Percentiles rank a stretch among this genome's conserved stretches.
phyloP scores from a whole-genome alignment of 495 filamentous ascomycete species.

The Polyplosphaeria fusca region DNA sequence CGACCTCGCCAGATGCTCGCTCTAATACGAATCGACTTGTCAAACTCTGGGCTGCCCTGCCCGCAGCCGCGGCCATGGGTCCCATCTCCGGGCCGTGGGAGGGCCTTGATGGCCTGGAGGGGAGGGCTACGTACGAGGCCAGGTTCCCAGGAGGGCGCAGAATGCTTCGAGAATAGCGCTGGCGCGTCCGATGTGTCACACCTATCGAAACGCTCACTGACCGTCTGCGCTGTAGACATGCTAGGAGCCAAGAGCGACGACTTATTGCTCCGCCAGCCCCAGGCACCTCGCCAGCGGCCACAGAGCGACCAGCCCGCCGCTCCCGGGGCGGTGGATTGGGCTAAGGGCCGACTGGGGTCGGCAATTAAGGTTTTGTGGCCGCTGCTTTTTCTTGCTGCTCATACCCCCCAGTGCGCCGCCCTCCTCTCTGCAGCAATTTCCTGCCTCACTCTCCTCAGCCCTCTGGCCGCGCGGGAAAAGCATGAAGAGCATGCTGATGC shows the following conservation, averaged over 20 bases:
- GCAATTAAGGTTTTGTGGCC: constrained; percentile 32
- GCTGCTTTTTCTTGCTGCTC: constrained; percentile 15
- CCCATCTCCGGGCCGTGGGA: constrained; percentile 23
- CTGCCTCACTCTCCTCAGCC: background rate
- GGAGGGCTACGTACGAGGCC: too few species aligned
- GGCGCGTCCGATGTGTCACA: constrained; percentile 24
- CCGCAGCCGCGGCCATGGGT: constrained; percentile 35
- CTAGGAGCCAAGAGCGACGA: too few species aligned
- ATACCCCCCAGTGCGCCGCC: constrained; percentile 8
- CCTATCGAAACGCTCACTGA: constrained; percentile 4
- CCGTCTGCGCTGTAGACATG: background rate
- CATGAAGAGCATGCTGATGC: background rate
- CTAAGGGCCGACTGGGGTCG: constrained; percentile 22
- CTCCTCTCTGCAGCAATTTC: background rate
- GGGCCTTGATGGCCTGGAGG: too few species aligned
- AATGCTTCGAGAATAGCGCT: constrained; percentile 15
- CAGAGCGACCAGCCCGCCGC: constrained; percentile 22
- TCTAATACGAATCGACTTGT: constrained; percentile 10
- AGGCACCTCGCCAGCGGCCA: background rate
- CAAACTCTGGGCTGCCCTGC: constrained; percentile 26
- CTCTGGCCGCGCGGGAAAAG: background rate
- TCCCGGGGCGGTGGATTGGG: constrained; percentile 26
- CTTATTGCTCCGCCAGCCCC: background rate
- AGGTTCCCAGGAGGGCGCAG: constrained; percentile 23
- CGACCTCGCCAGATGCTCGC: constrained; percentile 12